Evolutionary conservation across 23 red algal species (phyloP).

Genomic region (Gracilaria caudata): DNA sequence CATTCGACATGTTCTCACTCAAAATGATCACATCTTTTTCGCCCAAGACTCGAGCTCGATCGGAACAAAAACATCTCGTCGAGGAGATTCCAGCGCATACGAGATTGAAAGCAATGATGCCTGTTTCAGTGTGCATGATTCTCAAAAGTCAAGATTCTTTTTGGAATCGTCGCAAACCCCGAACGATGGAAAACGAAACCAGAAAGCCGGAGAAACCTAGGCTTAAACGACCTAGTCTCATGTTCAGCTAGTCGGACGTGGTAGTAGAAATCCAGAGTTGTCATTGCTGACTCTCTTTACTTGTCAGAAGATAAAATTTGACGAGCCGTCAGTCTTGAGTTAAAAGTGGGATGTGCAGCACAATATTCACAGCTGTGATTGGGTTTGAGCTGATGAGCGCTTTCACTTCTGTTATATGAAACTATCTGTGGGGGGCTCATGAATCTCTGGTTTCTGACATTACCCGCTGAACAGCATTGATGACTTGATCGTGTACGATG

Average conservation of each 20-base stretch:
- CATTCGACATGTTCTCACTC: constrained; percentile 63
- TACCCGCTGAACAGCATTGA: constrained; percentile 54
- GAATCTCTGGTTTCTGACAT: constrained; percentile 32
- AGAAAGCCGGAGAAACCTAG: not conserved
- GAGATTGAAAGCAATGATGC: constrained; percentile 25
- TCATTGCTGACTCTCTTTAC: not conserved
- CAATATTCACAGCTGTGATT: too few relatives aligned
- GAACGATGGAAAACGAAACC: not conserved
- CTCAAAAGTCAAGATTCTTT: constrained; percentile 37
- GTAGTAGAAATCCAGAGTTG: not conserved
- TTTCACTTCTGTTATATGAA: not conserved
- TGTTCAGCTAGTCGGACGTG: not conserved
- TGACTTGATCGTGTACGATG: constrained; percentile 55
- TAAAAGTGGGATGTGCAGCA: not conserved
- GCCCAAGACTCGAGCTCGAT: constrained; percentile 26
- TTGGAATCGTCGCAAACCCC: not conserved
- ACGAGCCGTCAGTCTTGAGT: not conserved
- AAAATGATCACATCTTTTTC: constrained; percentile 70
- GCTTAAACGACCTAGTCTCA: not conserved
- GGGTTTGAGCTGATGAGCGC: not conserved
- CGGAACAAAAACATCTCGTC: constrained; percentile 17
- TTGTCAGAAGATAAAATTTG: not conserved
- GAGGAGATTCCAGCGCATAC: not conserved
- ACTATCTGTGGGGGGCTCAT: not conserved
- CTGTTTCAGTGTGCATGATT: constrained; percentile 40